Conservation (phyloP, 306 rosid species). For the Nissolia schottii region DNA sequence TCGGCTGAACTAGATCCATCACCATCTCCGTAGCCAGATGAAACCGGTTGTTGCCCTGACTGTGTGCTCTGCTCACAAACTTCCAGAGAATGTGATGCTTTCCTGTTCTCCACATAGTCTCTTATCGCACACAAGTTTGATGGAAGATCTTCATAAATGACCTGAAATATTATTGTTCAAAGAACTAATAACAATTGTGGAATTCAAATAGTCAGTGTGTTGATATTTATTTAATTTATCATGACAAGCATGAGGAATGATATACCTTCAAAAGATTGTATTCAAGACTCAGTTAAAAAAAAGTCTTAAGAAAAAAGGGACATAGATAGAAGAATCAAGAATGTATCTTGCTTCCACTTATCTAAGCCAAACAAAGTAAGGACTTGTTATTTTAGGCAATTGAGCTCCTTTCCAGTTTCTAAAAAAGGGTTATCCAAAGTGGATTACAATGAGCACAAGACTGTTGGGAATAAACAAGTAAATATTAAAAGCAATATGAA, state of each 20-base stretch:
- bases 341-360: constrained; percentile 2
- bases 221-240: not conserved
- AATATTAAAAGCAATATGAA: not conserved
- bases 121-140: constrained; percentile 84
- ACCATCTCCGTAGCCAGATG: constrained; percentile 25
- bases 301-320: not conserved
- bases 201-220: not conserved
- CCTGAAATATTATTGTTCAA: constrained; percentile 30
- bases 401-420: not conserved
- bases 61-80: constrained; percentile 28
- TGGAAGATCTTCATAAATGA: constrained; percentile 91
- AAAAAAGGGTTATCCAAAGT: not conserved
- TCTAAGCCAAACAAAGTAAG: not conserved
- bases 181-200: not conserved
- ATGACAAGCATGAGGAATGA: not conserved
- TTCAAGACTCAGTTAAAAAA: not conserved
- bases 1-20: constrained; percentile 25
- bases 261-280: constrained; percentile 14
- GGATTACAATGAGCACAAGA: not conserved
- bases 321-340: not conserved
- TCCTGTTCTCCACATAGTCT: constrained; percentile 62
- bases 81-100: constrained; percentile 22
- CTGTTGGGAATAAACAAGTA: not conserved
- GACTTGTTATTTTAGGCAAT: not conserved
- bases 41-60: constrained; percentile 28